Base-by-base conservation (phyloP, 1,139 yeast species). In the Yamadazyma diddensiae region DNA sequence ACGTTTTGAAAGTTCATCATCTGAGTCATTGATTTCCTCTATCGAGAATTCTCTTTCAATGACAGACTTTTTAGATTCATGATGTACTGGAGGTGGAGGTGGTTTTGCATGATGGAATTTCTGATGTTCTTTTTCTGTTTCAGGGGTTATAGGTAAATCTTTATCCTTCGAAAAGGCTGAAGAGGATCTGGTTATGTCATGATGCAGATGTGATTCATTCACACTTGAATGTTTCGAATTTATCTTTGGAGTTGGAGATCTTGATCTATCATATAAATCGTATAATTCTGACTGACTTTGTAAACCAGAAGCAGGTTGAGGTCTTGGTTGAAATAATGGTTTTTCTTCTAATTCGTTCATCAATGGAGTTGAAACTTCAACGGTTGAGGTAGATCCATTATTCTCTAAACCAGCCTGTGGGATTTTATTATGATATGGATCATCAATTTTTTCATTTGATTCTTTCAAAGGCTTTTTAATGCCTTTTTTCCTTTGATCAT, bases 401-500 rank as follows among this genome's bases (percentile, higher is more conserved):
- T 19, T 13, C 8, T 12, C 17, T 18, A 26, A 8, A 11, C 10
- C 17, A 6, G 28, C 17, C 4, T 11, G 6, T 7, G 18, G 27
- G 15, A 15, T 18, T 15, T 29, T 22, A 11, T 6, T 6, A 12
- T 17, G 15, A 9, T 20, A 23, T 10, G 28, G 26, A 22, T 22
- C 25, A 22, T 22, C 13, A 11, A 15, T 15, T 13, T 28, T 26
- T 33, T 25, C 35, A 22, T 21, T 30, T n/a, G 31, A 34, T 18
- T 33, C 6, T 12, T 7, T 6, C n/a, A 6, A 8, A 6, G 25
- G 25, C 27, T 21, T 37, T 3, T 17, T 19, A 10, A 20, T 21
- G n/a, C 29, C 56, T 35, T 59, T 69, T 54, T 67, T 64, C 47
- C 65, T 65, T 33, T 61, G 51, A 46, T 76, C 81, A 44, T 74